Conservation (phyloP, 2,329 filamentous ascomycete genomes). For the Pestalotiopsis sp. region DNA sequence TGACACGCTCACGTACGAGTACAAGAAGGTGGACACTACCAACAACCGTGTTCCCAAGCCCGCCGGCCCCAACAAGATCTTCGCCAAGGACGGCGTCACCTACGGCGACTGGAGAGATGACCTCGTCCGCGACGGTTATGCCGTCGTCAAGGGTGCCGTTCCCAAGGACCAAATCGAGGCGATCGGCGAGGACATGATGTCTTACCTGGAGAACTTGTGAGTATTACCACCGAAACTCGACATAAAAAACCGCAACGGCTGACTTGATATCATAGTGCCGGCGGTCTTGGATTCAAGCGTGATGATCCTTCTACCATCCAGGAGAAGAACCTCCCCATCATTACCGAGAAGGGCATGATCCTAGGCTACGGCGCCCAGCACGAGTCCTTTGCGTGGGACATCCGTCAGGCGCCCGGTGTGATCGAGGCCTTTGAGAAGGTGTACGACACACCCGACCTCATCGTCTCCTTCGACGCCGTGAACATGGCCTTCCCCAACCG, state of each 20-base stretch:
- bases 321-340: constrained; percentile 34
- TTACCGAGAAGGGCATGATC: constrained; percentile 53
- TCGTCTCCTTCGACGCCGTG: constrained; percentile 52
- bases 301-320: constrained; percentile 40
- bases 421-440: constrained; percentile 48
- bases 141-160: constrained; percentile 29
- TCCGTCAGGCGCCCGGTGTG: constrained; percentile 48
- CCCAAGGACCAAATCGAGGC: constrained; percentile 19
- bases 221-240: neutral
- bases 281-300: constrained; percentile 28
- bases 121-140: constrained; percentile 27
- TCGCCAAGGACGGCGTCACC: constrained; percentile 1
- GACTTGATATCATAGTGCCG: neutral
- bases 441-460: constrained; percentile 47
- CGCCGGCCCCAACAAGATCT: constrained; percentile 13
- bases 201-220: constrained; percentile 9
- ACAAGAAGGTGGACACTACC: constrained; percentile 1
- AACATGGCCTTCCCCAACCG: constrained; percentile 44
- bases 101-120: constrained; percentile 26
- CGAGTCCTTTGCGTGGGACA: constrained; percentile 51
- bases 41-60: constrained; percentile 1
- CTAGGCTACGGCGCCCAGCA: constrained; percentile 48
- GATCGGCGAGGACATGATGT: constrained; percentile 21
- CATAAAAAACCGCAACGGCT: neutral
- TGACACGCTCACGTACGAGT: neutral